A percentile compares a stretch with the other conserved stretches of the same genome.
Evolutionary conservation across 352 stramenopile genomes (phyloP).

Genomic region (Phytophthora multivora): DNA sequence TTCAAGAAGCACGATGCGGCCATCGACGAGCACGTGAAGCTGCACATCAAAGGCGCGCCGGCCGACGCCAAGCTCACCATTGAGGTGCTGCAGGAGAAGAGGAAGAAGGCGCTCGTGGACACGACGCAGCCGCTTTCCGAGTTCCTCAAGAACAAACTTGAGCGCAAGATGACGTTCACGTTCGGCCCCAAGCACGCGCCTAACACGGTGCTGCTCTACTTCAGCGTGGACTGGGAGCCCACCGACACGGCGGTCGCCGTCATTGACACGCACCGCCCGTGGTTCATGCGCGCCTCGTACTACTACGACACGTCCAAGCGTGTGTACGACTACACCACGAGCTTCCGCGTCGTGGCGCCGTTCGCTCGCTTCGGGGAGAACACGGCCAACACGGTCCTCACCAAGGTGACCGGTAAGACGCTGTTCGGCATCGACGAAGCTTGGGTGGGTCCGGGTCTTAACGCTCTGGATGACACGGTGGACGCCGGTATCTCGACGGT

Average conservation of each 20-base stretch:
- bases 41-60: conserved; percentile 35
- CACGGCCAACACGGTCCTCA: conserved; percentile 57
- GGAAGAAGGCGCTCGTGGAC: conserved; percentile 44
- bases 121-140: conserved; percentile 33
- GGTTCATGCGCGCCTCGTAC: conserved; percentile 64
- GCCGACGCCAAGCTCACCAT: conserved; percentile 39
- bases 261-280: conserved; percentile 40
- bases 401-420: conserved; percentile 58
- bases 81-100: conserved; percentile 45
- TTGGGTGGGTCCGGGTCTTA: conserved; percentile 52
- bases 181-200: conserved; percentile 35
- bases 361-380: conserved; percentile 67
- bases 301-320: conserved; percentile 76
- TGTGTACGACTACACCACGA: conserved; percentile 81
- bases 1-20: conserved; percentile 21
- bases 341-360: conserved; percentile 58
- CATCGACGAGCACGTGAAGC: conserved; percentile 40
- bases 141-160: conserved; percentile 31
- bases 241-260: conserved; percentile 2
- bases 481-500: conserved; percentile 54
- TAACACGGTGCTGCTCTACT: conserved; percentile 36
- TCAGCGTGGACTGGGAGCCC: conserved; percentile 27
- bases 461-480: conserved; percentile 61
- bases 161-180: conserved; percentile 44
- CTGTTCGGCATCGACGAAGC: conserved; percentile 56